Base-by-base conservation (phyloP, 2,329 filamentous ascomycete species). In the Tolypocladium capitatum region DNA sequence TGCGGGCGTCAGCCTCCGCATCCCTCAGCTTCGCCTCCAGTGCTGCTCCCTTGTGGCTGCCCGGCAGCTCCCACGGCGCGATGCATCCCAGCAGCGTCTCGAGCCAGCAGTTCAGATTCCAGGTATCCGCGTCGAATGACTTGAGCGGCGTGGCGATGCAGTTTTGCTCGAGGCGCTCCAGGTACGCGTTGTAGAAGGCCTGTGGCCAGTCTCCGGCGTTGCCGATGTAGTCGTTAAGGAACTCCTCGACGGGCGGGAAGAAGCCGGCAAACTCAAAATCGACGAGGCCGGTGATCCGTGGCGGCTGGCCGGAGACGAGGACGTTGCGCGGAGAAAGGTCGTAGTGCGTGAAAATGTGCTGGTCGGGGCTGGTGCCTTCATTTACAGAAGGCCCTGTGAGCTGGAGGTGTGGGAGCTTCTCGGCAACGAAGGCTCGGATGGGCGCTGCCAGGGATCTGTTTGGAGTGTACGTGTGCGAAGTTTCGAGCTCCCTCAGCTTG, bases 251-350 rank as follows among this genome's bases (percentile, higher is more conserved):
- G 1, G 49, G 51, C 2, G 50, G 33, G 41, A 56, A 57, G 48
- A 57, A 58, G 18, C 56, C 55, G 2, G 56, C 47, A 46, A 56
- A 58, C 41, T 58, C 56, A 49, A 52, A 55, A 40, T 58, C 56
- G 4, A 58, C 52, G 14, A 58, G 50, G 1, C 55, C 56, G 1
- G 51, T 53, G 24, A 58, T 54, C 10, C 34, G 35, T 1, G 51
- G 50, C 1, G 52, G 52, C 5, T 46, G 46, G 0, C 47, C 51
- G 1, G 44, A 28, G 1, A 58, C 36, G 11, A 58, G 52, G 3
- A 57, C 48, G 35, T 58, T 58, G 14, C 56, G 51, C 2, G 56
- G 54, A 2, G 51, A 54, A 2, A 58, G 46, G 46, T 58, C 56
- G 32, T 53, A 55, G 46, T 56, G 55, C 8, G 56, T 56, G 36